Evolutionary conservation across 2,329 filamentous ascomycete species (phyloP).

Genomic region (Zymoseptoria tritici): DNA sequence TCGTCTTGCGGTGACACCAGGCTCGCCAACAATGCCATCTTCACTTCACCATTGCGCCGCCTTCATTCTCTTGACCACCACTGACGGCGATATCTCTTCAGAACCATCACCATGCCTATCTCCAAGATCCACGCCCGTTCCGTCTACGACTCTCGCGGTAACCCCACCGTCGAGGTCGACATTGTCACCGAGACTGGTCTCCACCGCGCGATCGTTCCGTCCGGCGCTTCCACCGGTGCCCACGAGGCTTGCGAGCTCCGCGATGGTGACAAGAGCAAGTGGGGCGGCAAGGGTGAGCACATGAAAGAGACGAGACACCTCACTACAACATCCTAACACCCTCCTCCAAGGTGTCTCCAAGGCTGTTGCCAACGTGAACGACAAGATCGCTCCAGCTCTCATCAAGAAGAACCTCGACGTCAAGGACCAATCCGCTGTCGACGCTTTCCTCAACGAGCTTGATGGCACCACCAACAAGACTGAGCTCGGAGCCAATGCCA

Average conservation of each 20-base stretch:
- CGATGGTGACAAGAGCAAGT: conserved; percentile 47
- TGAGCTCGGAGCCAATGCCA: conserved; percentile 53
- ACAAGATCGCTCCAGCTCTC: conserved; percentile 47
- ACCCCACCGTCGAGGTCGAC: conserved; percentile 98
- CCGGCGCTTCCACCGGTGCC: conserved; percentile 79
- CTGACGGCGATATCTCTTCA: not conserved
- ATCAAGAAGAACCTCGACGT: conserved; percentile 49
- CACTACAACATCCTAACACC: not conserved
- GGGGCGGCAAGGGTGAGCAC: conserved; percentile 44
- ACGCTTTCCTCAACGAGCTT: conserved; percentile 47
- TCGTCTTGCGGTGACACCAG: not conserved
- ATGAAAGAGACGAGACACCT: conserved; percentile 1
- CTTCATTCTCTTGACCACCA: not conserved
- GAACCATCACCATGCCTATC: conserved; percentile 61
- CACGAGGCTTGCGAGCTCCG: conserved; percentile 49
- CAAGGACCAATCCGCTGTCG: conserved; percentile 48
- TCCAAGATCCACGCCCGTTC: conserved; percentile 57
- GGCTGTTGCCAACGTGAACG: conserved; percentile 50
- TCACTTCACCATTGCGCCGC: not conserved
- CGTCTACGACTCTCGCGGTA: conserved; percentile 95
- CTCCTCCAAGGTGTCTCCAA: conserved; percentile 40
- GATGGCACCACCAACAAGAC: conserved; percentile 55
- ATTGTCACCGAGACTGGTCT: conserved; percentile 93
- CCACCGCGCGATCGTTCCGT: conserved; percentile 95
- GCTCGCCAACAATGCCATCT: not conserved